A percentile compares a stretch with the other conserved stretches of the same genome.
Conservation (phyloP, 495 filamentous ascomycete genomes). For the Jackrogersella minutella region DNA sequence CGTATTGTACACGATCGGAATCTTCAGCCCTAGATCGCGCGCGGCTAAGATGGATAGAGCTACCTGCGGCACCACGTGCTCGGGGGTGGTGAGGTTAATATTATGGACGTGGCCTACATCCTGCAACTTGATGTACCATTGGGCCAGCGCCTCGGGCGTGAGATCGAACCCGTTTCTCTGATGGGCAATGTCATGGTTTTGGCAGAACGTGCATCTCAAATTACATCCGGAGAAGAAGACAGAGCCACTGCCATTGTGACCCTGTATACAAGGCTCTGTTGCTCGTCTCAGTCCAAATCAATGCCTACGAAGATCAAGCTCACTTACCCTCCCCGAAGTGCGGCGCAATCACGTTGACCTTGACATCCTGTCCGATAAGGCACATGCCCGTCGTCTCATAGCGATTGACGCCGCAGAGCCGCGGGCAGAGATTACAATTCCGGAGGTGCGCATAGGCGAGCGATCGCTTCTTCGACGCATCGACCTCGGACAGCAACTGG, state of each 20-base stretch:
- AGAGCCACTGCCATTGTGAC: conserved; percentile 74
- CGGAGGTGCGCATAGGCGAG: conserved; percentile 71
- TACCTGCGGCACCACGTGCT: conserved; percentile 81
- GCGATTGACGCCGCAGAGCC: conserved; percentile 76
- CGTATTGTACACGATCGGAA: conserved; percentile 83
- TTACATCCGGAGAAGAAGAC: conserved; percentile 78
- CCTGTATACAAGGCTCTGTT: conserved; percentile 76
- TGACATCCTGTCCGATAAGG: conserved; percentile 73
- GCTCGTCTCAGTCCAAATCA: conserved; percentile 12
- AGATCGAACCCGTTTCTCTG: conserved; percentile 75
- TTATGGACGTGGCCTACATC: conserved; percentile 76
- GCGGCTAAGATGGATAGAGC: conserved; percentile 74
- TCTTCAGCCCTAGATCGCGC: conserved; percentile 65
- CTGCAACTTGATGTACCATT: conserved; percentile 81
- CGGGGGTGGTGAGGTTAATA: conserved; percentile 77
- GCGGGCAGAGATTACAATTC: conserved; percentile 80
- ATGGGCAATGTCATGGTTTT: conserved; percentile 83
- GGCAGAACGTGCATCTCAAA: conserved; percentile 80
- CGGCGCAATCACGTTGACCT: conserved; percentile 80
- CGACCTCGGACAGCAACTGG: conserved; percentile 63
- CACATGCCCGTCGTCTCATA: conserved; percentile 76
- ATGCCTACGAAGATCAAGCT: conserved; percentile 7
- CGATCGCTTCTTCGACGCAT: conserved; percentile 70
- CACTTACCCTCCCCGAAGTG: conserved; percentile 68
- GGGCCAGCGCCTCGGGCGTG: conserved; percentile 76